These are phyloP conservation scores for Amylocystis lapponica DNA, from an alignment of 768 basidiomycete species.

Conservation along the genomic window DNA sequence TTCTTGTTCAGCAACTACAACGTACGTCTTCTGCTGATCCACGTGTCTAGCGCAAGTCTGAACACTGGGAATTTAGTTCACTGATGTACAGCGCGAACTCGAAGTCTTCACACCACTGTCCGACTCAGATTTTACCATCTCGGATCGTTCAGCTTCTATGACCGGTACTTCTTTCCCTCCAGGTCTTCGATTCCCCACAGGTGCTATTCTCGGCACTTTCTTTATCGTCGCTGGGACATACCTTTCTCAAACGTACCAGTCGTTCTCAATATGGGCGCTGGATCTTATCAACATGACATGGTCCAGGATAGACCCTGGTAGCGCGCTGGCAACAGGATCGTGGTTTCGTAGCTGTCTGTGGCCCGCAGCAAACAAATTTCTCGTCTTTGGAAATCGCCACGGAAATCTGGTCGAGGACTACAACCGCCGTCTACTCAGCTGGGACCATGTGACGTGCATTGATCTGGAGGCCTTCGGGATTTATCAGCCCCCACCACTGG, in stretches of 20 bases:
- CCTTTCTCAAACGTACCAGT: constrained; percentile 89
- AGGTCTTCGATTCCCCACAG: constrained; percentile 93
- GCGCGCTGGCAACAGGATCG: constrained; percentile 78
- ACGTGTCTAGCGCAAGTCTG: neutral
- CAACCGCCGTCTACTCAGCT: constrained; percentile 82
- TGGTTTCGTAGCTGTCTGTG: constrained; percentile 94
- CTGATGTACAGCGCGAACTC: constrained; percentile 92
- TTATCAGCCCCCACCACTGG: constrained; percentile 76
- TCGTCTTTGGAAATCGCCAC: constrained; percentile 86
- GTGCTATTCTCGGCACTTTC: constrained; percentile 84
- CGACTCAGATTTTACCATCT: constrained; percentile 68
- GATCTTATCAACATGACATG: constrained; percentile 79
- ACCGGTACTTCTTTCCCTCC: constrained; percentile 80
- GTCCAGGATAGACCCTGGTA: constrained; percentile 86
- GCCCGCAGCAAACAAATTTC: constrained; percentile 76
- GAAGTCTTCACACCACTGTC: constrained; percentile 85
- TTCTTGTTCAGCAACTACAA: constrained; percentile 96
- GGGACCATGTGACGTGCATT: constrained; percentile 88
- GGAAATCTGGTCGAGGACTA: constrained; percentile 91
- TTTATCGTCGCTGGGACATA: constrained; percentile 95
- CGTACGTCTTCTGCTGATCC: constrained; percentile 37
- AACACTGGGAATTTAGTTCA: constrained; percentile 51
- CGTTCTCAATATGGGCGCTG: constrained; percentile 95
- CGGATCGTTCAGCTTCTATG: constrained; percentile 80
- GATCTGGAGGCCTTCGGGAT: constrained; percentile 95